Conservation (phyloP, 306 rosid species). For the Corylus heterophylla region DNA sequence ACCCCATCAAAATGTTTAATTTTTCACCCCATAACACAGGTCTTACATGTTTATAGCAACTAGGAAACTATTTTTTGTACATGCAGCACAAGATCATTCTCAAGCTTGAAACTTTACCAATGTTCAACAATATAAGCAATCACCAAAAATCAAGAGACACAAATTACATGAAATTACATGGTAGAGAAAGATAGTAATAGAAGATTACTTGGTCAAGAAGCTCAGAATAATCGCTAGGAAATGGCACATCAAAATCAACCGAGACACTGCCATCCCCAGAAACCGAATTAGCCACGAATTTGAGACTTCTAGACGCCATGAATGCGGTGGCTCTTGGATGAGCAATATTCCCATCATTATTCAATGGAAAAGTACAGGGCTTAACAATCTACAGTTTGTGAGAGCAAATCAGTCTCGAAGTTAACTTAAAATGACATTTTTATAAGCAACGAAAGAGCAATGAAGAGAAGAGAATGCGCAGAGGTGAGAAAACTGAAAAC, state of each 20-base stretch:
- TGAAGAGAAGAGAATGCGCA: neutral
- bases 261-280: slow-evolving; percentile 47
- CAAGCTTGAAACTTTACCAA: neutral
- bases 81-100: neutral
- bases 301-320: slow-evolving; percentile 25
- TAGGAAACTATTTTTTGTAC: no score
- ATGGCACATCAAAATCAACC: slow-evolving; percentile 49
- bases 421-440: neutral
- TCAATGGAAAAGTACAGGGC: slow-evolving; percentile 28
- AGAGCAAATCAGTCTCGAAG: neutral
- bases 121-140: neutral
- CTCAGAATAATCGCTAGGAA: slow-evolving; percentile 74
- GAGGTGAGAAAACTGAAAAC: neutral
- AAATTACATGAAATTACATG: neutral
- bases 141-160: neutral
- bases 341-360: slow-evolving; percentile 29
- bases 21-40: no score
- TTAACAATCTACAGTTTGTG: slow-evolving; percentile 36
- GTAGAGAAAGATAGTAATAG: neutral
- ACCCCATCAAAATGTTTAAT: no score
- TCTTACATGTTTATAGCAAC: no score
- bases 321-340: slow-evolving; percentile 15
- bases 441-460: neutral
- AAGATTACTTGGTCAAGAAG: slow-evolving; percentile 76
- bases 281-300: slow-evolving; percentile 37